Base-by-base conservation (phyloP, 306 rosid genomes). In the Lathyrus aphaca region DNA sequence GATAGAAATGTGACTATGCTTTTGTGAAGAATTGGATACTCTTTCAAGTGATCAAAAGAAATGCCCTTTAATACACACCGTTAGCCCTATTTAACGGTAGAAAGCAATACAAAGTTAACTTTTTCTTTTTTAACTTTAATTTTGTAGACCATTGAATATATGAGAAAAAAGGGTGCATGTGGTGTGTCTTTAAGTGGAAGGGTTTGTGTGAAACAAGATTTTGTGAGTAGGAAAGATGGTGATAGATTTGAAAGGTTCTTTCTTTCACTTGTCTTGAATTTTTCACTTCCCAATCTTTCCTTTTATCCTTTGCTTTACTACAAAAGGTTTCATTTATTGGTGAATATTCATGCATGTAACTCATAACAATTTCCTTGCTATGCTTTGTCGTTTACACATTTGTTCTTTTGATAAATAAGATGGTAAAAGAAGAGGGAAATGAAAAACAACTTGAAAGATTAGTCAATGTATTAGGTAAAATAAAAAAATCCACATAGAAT, bases 21-120 rank as follows among this genome's bases (percentile, higher is more conserved):
- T 73, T 79, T 55, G 63, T 72, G 91, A 79, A 81, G 96, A 86
- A 90, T 81, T 82, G 67, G 91, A 82, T 84, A 43, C 91, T 74
- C 76, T 65, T 60, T 48, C 23, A 48, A 67, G 72, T 66, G 74
- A 76, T 54, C 78, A 79, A 71, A 51, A 67, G 50, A 51, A 43
- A 61, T 14, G 21, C 6, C 67, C 75, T 78, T 80, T 46, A 58
- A 1, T 67, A 78, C 72, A 63, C 82, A 75, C 81, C 67, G 55
- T 67, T 32, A 75, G 39, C 69, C 51, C 73, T 56, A 13, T 56
- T 27, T 73, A 70, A 71, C 74, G 76, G 69, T 66, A 59, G 58
- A 73, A 60, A 58, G 29, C 42, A 39, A 53, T 32, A 70, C 69
- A 78, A 77, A 64, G 71, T 51, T n/a, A 17, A 32, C 44, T 51